Evolutionary conservation across 2,329 filamentous ascomycete genomes (phyloP).

Genomic region (Dryadomyces quercivorus): DNA sequence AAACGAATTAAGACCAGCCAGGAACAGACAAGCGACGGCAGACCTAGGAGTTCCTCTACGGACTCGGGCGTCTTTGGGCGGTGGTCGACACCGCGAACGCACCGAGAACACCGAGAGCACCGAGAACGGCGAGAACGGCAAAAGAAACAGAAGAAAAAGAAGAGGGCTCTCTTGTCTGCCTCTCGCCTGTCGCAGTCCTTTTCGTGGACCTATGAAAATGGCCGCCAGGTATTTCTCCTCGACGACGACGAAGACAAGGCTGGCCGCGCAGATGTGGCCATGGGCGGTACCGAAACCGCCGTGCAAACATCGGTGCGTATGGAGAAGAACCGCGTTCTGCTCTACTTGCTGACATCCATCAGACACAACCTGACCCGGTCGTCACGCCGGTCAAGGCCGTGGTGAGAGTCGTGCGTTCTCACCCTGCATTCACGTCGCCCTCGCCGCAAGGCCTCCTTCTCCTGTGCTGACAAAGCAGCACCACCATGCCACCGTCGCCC

Average conservation of each 20-base stretch:
- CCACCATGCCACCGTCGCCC: no score
- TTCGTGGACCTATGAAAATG: neutral
- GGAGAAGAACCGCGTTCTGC: no score
- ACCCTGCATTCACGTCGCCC: neutral
- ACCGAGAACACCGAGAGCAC: neutral
- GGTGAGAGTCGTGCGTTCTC: neutral
- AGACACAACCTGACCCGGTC: neutral
- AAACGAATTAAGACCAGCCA: neutral
- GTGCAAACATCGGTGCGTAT: neutral
- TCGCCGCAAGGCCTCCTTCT: no score
- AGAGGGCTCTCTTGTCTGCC: neutral
- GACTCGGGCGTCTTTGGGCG: neutral
- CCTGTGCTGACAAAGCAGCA: neutral
- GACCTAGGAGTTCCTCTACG: neutral
- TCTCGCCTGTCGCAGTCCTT: neutral
- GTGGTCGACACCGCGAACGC: neutral
- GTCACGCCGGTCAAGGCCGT: neutral
- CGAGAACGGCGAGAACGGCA: neutral
- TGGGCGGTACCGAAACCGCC: neutral
- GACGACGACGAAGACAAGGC: slow-evolving; percentile 8
- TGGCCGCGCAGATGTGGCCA: neutral
- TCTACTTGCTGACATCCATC: no score
- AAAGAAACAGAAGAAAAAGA: neutral
- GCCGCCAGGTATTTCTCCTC: slow-evolving; percentile 2
- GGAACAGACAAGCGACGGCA: neutral